phyloP scores from a whole-genome alignment of 768 basidiomycete genomes.

The Collybia mongolica region DNA sequence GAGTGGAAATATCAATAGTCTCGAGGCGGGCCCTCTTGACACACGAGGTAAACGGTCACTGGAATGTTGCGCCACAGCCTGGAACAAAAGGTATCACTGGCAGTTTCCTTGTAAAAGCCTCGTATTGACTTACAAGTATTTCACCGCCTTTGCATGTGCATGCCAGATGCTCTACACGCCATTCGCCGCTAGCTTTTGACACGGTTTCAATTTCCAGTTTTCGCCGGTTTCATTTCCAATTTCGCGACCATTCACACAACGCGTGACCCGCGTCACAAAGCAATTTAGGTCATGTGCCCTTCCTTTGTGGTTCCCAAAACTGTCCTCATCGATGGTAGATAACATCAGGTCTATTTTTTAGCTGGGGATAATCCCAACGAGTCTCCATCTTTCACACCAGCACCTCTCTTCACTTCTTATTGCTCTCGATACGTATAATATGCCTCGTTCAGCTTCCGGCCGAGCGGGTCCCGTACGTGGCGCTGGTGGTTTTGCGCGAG shows the following conservation, averaged over 20 bases:
- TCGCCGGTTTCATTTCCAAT: background rate
- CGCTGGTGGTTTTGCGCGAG: slow-evolving; percentile 24
- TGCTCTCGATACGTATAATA: slow-evolving; percentile 11
- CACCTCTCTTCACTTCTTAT: background rate
- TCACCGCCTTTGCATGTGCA: too few species aligned
- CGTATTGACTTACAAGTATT: too few species aligned
- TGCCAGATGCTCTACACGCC: too few species aligned
- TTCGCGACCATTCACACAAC: slow-evolving; percentile 8
- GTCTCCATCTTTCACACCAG: slow-evolving; percentile 3
- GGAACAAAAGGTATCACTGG: too few species aligned
- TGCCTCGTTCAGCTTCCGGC: slow-evolving; percentile 35
- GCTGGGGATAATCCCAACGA: slow-evolving; percentile 5
- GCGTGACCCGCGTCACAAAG: slow-evolving; percentile 12
- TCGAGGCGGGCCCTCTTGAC: background rate
- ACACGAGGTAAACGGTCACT: background rate
- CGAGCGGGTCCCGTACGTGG: slow-evolving; percentile 26
- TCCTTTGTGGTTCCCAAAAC: slow-evolving; percentile 10
- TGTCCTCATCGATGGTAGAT: slow-evolving; percentile 17
- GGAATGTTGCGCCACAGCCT: too few species aligned
- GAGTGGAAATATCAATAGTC: background rate
- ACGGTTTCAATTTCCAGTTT: too few species aligned
- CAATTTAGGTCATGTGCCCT: slow-evolving; percentile 10
- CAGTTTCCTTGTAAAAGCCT: too few species aligned
- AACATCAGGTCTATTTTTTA: slow-evolving; percentile 6
- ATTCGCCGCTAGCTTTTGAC: too few species aligned